These are phyloP conservation scores for Moesziomyces antarcticus DNA, from an alignment of 1,284 basidiomycete species.

Conservation along the genomic window DNA sequence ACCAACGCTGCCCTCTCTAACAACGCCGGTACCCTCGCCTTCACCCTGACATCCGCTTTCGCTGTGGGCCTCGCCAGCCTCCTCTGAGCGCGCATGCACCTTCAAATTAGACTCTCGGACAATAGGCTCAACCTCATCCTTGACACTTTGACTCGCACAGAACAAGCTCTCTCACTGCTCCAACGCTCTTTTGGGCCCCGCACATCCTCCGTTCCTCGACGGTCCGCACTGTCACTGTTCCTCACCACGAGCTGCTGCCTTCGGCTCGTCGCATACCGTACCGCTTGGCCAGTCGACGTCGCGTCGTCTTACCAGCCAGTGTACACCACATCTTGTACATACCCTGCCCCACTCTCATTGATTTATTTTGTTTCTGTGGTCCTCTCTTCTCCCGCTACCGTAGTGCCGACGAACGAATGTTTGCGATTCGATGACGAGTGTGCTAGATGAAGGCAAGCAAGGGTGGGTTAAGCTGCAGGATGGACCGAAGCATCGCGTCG, in stretches of 20 bases:
- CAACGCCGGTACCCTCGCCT: constrained; percentile 2
- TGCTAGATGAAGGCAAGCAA: too few relatives aligned
- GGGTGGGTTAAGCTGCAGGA: too few relatives aligned
- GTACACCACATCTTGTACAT: constrained; percentile 8
- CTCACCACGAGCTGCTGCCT: not conserved
- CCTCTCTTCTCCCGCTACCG: not conserved
- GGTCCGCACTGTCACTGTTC: too few relatives aligned
- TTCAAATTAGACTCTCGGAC: constrained; percentile 1
- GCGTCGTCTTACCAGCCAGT: not conserved
- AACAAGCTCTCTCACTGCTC: not conserved
- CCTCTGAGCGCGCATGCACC: constrained; percentile 8
- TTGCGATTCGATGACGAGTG: too few relatives aligned
- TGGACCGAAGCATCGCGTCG: not conserved
- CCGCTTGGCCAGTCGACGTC: not conserved
- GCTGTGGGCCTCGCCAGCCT: constrained; percentile 17
- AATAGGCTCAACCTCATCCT: not conserved
- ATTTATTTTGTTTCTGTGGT: not conserved
- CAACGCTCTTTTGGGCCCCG: not conserved
- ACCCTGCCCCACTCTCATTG: not conserved
- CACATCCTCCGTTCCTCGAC: too few relatives aligned
- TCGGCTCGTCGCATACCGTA: not conserved
- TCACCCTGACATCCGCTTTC: constrained; percentile 11
- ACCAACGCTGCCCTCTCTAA: constrained; percentile 26
- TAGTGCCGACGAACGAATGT: not conserved
- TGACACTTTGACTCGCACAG: not conserved